Evolutionary conservation across 2,329 filamentous ascomycete species (phyloP).

Genomic region (Penicillium sp.): DNA sequence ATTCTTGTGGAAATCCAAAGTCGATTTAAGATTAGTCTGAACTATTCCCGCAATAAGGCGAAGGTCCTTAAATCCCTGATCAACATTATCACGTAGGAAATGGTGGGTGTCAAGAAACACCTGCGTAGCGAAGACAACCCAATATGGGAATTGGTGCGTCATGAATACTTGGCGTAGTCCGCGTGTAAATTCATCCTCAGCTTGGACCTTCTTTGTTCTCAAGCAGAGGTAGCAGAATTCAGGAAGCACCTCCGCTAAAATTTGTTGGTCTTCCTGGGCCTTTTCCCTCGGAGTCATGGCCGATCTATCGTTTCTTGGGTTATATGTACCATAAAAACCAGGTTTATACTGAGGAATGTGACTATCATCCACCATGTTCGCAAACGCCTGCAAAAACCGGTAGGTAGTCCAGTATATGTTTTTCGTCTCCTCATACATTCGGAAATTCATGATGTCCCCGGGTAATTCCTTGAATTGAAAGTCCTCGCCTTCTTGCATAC

Average conservation of each 20-base stretch:
- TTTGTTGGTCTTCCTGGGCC: conserved; percentile 31
- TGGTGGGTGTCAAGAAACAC: conserved; percentile 43
- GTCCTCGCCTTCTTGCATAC: conserved; percentile 9
- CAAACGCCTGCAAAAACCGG: conserved; percentile 14
- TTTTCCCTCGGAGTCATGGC: conserved; percentile 28
- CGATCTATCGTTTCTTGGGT: conserved; percentile 16
- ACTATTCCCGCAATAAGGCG: conserved; percentile 19
- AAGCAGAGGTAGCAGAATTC: conserved; percentile 24
- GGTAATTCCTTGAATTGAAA: conserved; percentile 8
- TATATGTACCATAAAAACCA: conserved; percentile 17
- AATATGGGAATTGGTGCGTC: conserved; percentile 31
- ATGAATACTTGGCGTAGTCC: conserved; percentile 30
- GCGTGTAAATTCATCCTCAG: conserved; percentile 38
- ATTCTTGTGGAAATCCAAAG: conserved; percentile 18
- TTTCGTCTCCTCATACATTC: conserved; percentile 16
- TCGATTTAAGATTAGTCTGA: conserved; percentile 11
- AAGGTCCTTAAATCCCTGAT: conserved; percentile 15
- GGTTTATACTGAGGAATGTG: conserved; percentile 15
- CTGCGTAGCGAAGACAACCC: conserved; percentile 39
- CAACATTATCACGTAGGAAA: conserved; percentile 21
- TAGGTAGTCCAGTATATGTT: conserved; percentile 16
- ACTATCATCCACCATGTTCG: neutral
- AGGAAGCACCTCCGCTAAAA: conserved; percentile 31
- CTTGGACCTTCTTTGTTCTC: conserved; percentile 15
- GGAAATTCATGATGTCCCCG: conserved; percentile 17